Evolutionary conservation across 805 yeast species (phyloP), one percentile per base, ranked within the genome.

Genomic region (Candida bentonensis): DNA sequence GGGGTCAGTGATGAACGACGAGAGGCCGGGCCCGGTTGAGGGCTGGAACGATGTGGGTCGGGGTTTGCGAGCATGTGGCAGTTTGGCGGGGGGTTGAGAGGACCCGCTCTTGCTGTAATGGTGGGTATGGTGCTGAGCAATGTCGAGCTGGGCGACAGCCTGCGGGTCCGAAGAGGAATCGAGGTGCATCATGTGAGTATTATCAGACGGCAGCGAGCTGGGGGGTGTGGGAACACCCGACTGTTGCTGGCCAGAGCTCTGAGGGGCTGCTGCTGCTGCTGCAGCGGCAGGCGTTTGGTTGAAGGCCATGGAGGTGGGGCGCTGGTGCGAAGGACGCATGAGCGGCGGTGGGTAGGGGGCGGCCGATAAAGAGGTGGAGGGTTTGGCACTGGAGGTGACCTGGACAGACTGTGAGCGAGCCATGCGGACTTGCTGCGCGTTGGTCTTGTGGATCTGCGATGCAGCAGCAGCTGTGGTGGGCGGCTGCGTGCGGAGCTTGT

Each of bases 41-140:
- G 63, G 63, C 55, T 62, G 66, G 56, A 53, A 63, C 7, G 65
- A 60, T 22, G 62, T 58, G 7, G 67, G 67, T 17, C 67, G 54
- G 4, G 65, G 67, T 48, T 58, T 62, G n/a, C 22, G 40, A 20
- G 41, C 11, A 13, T 15, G 22, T 5, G 39, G 44, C 9, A 42
- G 22, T 30, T 34, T 20, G 13, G 40, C 40, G 4, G 40, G 15
- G 11, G 44, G 4, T 13, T 17, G 39, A 11, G 7, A 17, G 13
- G 21, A 17, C n/a, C 15, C 22, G 7, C 15, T 39, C 26, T 39
- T 23, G 26, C 23, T 20, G 15, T 9, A 5, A 26, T 26, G 30
- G 13, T 13, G 22, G 27, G 9, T 13, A 39, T 15, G 11, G 9
- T 11, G 13, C 21, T 22, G 22, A 7, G 23, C 28, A 9, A 30